A percentile compares a stretch with the other conserved stretches of the same genome.
phyloP scores from a whole-genome alignment of 257 asterid species.

The Fraxinus americana region DNA sequence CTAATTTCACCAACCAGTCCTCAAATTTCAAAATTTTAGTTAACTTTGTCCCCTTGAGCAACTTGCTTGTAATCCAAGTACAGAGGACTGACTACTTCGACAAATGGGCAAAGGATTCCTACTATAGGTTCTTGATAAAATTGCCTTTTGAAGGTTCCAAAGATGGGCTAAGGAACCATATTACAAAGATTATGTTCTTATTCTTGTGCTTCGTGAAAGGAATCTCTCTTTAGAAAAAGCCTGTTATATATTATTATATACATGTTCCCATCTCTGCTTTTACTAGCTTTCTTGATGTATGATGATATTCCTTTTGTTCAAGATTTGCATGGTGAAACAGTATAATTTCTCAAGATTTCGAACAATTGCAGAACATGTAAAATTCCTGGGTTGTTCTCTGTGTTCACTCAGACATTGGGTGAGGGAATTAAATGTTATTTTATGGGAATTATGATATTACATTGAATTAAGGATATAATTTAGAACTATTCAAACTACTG shows the following conservation, averaged over 20 bases:
- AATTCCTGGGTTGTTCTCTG: too few species aligned
- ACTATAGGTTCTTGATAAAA: constrained; percentile 33
- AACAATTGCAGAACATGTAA: neutral
- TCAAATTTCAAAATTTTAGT: constrained; percentile 41
- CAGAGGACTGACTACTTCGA: constrained; percentile 3
- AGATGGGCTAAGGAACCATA: constrained; percentile 36
- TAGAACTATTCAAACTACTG: constrained; percentile 55
- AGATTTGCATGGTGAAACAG: constrained; percentile 8
- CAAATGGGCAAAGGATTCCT: neutral
- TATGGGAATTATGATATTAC: neutral
- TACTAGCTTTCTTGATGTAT: neutral
- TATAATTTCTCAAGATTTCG: neutral
- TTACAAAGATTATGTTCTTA: constrained; percentile 54
- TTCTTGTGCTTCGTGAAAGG: constrained; percentile 41
- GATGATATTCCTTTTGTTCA: neutral
- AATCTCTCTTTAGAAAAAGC: constrained; percentile 21
- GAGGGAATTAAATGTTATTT: neutral
- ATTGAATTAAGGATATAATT: neutral
- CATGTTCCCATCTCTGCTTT: constrained; percentile 16
- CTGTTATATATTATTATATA: constrained; percentile 18
- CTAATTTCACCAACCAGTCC: constrained; percentile 47
- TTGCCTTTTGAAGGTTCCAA: constrained; percentile 41
- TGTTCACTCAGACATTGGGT: neutral
- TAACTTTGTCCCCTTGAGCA: constrained; percentile 39
- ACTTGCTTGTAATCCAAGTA: constrained; percentile 27